Conservation (phyloP, 192 early-diverging fungal genomes). For the Ambispora gerdemannii region DNA sequence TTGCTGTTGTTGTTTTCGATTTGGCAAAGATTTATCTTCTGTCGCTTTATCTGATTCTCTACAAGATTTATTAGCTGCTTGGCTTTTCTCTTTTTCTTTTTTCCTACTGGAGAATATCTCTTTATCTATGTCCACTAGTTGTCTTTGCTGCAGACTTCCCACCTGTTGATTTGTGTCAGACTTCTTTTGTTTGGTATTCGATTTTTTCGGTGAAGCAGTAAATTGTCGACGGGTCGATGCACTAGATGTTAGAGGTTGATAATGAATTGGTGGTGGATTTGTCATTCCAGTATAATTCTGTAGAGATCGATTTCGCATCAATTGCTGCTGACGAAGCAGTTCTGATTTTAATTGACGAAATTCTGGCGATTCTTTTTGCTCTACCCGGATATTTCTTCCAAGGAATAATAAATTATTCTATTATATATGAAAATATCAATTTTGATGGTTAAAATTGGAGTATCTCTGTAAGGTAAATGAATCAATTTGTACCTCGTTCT, state of each 20-base stretch:
- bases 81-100: too few relatives aligned
- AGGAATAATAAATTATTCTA: constrained; percentile 36
- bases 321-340: constrained; percentile 4
- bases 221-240: neutral
- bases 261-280: neutral
- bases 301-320: neutral
- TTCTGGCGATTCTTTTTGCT: constrained; percentile 35
- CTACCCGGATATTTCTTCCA: constrained; percentile 35
- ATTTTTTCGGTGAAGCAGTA: neutral
- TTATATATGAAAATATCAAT: constrained; percentile 6
- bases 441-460: neutral
- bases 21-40: too few relatives aligned
- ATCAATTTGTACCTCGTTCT: constrained; percentile 42
- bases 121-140: neutral
- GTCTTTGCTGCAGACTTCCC: neutral
- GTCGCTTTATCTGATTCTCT: too few relatives aligned
- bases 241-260: neutral
- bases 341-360: constrained; percentile 25
- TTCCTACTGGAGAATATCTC: too few relatives aligned
- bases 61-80: too few relatives aligned
- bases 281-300: too few relatives aligned
- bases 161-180: neutral
- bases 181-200: neutral
- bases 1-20: too few relatives aligned
- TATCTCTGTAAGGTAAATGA: neutral